Base-by-base conservation (phyloP, 2,329 filamentous ascomycete species). In the Talaromyces sp. region DNA sequence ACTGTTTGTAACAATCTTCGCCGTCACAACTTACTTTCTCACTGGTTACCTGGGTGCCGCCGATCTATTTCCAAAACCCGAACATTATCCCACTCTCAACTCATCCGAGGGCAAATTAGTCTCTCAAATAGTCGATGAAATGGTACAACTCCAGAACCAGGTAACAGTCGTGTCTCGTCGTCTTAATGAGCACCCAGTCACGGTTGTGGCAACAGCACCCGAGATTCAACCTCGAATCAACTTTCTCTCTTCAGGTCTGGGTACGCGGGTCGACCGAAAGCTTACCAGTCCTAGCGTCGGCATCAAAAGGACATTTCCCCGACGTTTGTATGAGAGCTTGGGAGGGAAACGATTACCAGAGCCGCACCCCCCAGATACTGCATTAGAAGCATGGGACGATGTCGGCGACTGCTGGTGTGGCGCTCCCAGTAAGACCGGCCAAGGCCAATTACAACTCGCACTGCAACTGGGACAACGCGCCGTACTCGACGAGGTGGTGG, bases 401-500 rank as follows among this genome's bases (percentile, higher is more conserved):
- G 83, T 88, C 37, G 91, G 90, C 21, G 90, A 98, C 65, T 96
- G 92, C 75, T 98, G 92, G 90, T 98, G 93, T 74, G 87, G 88
- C 4, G 63, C 60, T 4, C 75, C 79, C 9, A 71, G 74, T 58
- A 82, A 80, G 0, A 66, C 81, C 56, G 73, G 73, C 14, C 76
- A 77, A n/a, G 73, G 73, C 14, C 76, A 77, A 16, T 69, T 77
- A 7, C 79, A 82, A 65, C 69, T 82, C 12, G 69, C 70, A 2
- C 70, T 81, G 21, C 59, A 70, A 4, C 70, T 80, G 0, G 70
- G 72, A 1, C 72, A 73, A n/a, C 66, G 76, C 5, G 81, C 93
- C 62, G 81, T 88, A 33, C 89, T 90, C 0, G 84, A 88, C 67
- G 83, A 91, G 67, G 71, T 93, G 1, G 85, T 90, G 1, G 74